phyloP scores from a whole-genome alignment of 768 basidiomycete genomes.

The Candolleomyces efflorescens region DNA sequence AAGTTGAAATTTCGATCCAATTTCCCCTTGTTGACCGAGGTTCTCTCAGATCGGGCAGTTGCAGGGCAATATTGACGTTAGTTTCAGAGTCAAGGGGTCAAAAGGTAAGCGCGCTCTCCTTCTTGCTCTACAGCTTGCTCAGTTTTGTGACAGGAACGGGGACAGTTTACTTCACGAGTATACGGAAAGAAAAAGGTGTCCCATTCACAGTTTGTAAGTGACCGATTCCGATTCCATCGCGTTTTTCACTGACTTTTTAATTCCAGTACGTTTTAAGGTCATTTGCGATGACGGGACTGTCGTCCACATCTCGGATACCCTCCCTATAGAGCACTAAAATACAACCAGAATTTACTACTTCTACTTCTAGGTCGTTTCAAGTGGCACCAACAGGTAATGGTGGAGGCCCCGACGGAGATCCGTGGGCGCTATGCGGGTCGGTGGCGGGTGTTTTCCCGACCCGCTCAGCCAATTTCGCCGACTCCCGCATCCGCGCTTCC shows the following conservation, averaged over 20 bases:
- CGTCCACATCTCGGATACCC: conserved; percentile 35
- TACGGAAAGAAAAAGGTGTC: conserved; percentile 68
- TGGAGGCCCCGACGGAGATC: background rate
- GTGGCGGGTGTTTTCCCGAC: background rate
- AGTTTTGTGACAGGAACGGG: conserved; percentile 47
- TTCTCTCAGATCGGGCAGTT: conserved; percentile 62
- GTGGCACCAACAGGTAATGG: background rate
- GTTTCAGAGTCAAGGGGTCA: conserved; percentile 71
- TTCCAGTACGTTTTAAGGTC: conserved; percentile 60
- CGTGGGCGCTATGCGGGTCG: background rate
- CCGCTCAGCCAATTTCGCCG: background rate
- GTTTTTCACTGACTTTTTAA: background rate
- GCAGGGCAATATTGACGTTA: conserved; percentile 74
- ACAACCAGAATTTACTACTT: background rate
- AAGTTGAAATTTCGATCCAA: background rate
- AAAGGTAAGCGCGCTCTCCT: conserved; percentile 40
- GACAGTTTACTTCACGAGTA: conserved; percentile 81
- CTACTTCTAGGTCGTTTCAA: background rate
- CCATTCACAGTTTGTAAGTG: conserved; percentile 65
- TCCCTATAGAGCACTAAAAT: conserved; percentile 18
- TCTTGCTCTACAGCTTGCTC: background rate
- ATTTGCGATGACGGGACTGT: conserved; percentile 58
- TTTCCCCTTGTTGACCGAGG: background rate
- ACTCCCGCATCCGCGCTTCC: no score
- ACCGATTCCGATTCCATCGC: background rate